Conservation (phyloP, 1,139 yeast species). For the Arxiozyma telluris region DNA sequence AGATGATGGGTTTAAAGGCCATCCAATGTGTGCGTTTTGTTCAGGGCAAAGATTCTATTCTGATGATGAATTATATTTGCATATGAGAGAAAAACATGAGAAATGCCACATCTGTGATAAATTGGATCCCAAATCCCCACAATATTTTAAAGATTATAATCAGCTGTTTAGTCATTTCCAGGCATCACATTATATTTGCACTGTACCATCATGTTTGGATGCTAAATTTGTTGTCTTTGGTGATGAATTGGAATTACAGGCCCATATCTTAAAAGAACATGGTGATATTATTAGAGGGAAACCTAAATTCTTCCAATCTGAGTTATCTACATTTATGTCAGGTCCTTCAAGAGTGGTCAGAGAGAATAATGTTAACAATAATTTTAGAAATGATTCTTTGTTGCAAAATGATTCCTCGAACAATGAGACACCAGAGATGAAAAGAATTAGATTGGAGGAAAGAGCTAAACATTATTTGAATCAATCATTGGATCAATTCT, state of each 20-base stretch:
- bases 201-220: constrained; percentile 75
- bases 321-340: constrained; percentile 50
- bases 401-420: constrained; percentile 5
- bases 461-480: constrained; percentile 72
- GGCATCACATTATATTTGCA: constrained; percentile 66
- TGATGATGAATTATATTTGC: constrained; percentile 75
- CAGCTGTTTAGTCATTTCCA: constrained; percentile 67
- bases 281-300: constrained; percentile 47
- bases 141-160: constrained; percentile 71
- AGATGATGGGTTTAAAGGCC: constrained; percentile 71
- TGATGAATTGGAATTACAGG: constrained; percentile 77
- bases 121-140: constrained; percentile 54
- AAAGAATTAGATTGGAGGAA: constrained; percentile 63
- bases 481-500: constrained; percentile 41
- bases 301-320: constrained; percentile 49
- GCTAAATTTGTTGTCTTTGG: constrained; percentile 85
- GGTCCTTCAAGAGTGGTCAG: constrained; percentile 24
- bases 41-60: constrained; percentile 69
- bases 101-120: constrained; percentile 85
- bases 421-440: constrained; percentile 36
- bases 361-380: constrained; percentile 13
- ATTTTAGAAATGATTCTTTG: constrained; percentile 12
- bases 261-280: constrained; percentile 83
- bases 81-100: constrained; percentile 78
- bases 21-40: constrained; percentile 84